A percentile compares a stretch with the other conserved stretches of the same genome.
Evolutionary conservation across 1,139 yeast species (phyloP).

Genomic region (Geotrichum klebahnii): DNA sequence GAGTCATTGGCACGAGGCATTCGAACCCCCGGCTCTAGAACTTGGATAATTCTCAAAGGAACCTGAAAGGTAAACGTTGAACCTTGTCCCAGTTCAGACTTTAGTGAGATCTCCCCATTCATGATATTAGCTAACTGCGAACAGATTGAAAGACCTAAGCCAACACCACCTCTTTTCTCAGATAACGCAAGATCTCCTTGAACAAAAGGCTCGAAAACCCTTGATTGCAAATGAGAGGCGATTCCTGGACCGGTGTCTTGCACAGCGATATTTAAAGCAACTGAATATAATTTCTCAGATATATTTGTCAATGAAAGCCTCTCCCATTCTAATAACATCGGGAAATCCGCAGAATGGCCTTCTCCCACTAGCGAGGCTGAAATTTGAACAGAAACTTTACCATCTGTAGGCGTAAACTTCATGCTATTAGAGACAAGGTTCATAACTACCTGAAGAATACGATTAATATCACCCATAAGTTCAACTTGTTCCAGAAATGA

Average conservation of each 20-base stretch:
- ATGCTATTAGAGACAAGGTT: constrained; percentile 84
- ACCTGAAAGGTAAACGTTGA: constrained; percentile 73
- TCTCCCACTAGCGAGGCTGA: constrained; percentile 13
- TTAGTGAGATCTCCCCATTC: constrained; percentile 24
- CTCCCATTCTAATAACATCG: background rate
- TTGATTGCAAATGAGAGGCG: constrained; percentile 70
- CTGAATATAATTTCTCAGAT: background rate
- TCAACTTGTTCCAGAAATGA: constrained; percentile 44
- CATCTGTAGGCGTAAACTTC: constrained; percentile 88
- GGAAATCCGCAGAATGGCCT: background rate
- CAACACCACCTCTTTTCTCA: constrained; percentile 88
- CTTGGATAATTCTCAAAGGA: constrained; percentile 50
- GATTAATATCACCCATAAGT: constrained; percentile 82
- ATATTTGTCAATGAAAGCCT: background rate
- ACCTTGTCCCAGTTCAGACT: constrained; percentile 66
- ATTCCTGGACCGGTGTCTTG: constrained; percentile 95
- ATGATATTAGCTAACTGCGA: constrained; percentile 61
- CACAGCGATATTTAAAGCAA: constrained; percentile 26
- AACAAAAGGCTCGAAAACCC: constrained; percentile 87
- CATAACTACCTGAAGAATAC: constrained; percentile 89
- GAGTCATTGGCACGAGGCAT: too few relatives aligned
- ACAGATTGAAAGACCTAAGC: constrained; percentile 85
- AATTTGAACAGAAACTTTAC: constrained; percentile 66
- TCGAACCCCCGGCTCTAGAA: too few relatives aligned
- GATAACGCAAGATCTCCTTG: constrained; percentile 91